Percentiles rank a stretch among this genome's conserved stretches.
phyloP scores from a whole-genome alignment of 2,329 filamentous ascomycete genomes.

The Epichloe gansuensis region DNA sequence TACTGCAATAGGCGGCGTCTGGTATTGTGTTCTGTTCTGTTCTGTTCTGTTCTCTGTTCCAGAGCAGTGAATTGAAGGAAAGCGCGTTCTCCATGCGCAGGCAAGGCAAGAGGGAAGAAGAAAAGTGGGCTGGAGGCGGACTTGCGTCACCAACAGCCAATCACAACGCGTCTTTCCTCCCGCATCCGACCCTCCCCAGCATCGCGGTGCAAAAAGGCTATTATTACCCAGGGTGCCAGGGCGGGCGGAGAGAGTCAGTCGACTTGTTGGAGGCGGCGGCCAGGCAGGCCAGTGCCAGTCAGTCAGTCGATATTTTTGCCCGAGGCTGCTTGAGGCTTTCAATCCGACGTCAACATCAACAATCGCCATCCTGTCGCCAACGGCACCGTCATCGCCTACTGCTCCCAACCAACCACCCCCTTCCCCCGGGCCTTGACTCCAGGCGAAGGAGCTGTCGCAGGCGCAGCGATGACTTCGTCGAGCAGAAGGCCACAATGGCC shows the following conservation, averaged over 20 bases:
- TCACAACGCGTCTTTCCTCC: constrained; percentile 10
- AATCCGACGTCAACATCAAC: constrained; percentile 1
- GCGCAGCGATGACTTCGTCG: constrained; percentile 51
- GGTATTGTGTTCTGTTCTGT: too few relatives aligned
- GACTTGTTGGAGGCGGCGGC: not conserved
- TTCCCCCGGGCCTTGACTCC: constrained; percentile 5
- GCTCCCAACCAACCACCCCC: not conserved
- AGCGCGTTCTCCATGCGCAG: not conserved
- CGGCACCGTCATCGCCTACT: constrained; percentile 3
- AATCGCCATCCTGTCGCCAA: not conserved
- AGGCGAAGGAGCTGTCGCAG: constrained; percentile 45
- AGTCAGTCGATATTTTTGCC: constrained; percentile 10
- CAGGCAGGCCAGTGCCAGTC: not conserved
- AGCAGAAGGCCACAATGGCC: constrained; percentile 28
- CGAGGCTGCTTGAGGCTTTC: constrained; percentile 9
- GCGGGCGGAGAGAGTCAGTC: too few relatives aligned
- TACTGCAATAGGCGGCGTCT: too few relatives aligned
- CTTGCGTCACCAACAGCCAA: constrained; percentile 9
- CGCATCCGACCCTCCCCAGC: constrained; percentile 7
- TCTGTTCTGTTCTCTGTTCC: too few relatives aligned
- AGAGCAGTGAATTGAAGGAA: too few relatives aligned
- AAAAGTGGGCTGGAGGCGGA: not conserved
- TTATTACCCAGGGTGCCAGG: too few relatives aligned
- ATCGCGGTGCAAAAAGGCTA: constrained; percentile 1
- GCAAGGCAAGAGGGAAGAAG: not conserved